Conservation (phyloP, 129 eudicot species). For the sunflower (Helianthus annuus) region DNA sequence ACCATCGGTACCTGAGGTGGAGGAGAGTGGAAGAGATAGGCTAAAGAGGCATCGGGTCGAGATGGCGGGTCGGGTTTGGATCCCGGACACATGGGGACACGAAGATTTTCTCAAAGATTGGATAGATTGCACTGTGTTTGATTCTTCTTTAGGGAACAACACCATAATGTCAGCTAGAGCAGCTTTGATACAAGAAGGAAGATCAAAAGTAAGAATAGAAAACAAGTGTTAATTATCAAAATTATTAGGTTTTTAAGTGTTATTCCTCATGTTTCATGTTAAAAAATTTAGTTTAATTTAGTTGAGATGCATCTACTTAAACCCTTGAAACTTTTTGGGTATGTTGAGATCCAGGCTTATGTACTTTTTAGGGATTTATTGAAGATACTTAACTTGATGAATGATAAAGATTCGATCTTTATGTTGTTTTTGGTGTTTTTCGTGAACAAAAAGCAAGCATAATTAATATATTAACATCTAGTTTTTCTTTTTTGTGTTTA, state of each 20-base stretch:
- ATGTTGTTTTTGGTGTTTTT: neutral
- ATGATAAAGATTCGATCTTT: neutral
- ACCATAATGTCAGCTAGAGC: constrained; percentile 64
- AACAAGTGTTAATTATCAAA: constrained; percentile 24
- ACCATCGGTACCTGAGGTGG: constrained; percentile 9
- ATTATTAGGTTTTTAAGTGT: neutral
- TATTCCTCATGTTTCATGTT: neutral
- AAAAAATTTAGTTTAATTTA: constrained; percentile 5
- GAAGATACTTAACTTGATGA: too few species aligned
- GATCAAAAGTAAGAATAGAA: constrained; percentile 36
- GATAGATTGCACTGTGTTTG: constrained; percentile 68
- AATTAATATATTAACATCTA: neutral
- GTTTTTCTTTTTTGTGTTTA: too few species aligned
- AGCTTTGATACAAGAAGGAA: constrained; percentile 65
- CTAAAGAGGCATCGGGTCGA: constrained; percentile 74
- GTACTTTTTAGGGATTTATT: too few species aligned
- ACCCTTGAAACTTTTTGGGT: neutral
- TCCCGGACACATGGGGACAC: constrained; percentile 90
- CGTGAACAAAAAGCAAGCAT: neutral
- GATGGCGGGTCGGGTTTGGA: constrained; percentile 80
- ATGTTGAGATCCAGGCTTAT: too few species aligned
- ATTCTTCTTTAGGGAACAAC: constrained; percentile 47
- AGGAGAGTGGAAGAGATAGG: constrained; percentile 63
- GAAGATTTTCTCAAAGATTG: constrained; percentile 72
- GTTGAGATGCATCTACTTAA: constrained; percentile 1